phyloP scores from a whole-genome alignment of 768 basidiomycete genomes.

The Lactifluus piperatus region DNA sequence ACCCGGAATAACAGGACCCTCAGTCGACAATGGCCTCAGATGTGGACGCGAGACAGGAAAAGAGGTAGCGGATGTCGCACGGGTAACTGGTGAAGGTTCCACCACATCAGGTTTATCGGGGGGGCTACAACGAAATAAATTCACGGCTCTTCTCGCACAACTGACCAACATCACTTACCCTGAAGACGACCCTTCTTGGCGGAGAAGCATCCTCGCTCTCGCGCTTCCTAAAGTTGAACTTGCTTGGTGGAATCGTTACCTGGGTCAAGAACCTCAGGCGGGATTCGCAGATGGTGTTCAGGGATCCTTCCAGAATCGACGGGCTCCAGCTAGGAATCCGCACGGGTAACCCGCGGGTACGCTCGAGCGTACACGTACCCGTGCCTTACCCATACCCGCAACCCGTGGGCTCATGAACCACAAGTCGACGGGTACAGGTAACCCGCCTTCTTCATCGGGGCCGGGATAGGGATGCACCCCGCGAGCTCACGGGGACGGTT shows the following conservation, averaged over 20 bases:
- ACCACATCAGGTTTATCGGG: neutral
- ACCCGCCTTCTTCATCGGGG: too few species aligned
- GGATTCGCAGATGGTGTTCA: constrained; percentile 66
- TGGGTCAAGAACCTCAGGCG: constrained; percentile 75
- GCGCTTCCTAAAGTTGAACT: constrained; percentile 57
- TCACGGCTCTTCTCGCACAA: neutral
- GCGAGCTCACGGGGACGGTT: too few species aligned
- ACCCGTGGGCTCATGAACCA: too few species aligned
- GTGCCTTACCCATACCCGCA: too few species aligned
- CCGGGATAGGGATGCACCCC: too few species aligned
- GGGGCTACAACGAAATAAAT: neutral
- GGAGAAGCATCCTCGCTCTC: constrained; percentile 13
- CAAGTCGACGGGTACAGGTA: too few species aligned
- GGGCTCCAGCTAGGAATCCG: constrained; percentile 23
- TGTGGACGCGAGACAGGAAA: neutral
- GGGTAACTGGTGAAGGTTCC: neutral
- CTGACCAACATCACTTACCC: neutral
- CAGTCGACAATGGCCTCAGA: constrained; percentile 35
- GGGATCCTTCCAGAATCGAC: constrained; percentile 37
- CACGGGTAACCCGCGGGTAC: too few species aligned
- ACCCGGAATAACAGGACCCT: constrained; percentile 66
- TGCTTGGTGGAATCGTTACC: constrained; percentile 75
- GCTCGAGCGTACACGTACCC: too few species aligned
- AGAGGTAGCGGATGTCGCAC: neutral
- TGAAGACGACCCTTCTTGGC: constrained; percentile 1